A percentile compares a stretch with the other conserved stretches of the same genome.
phyloP scores from a whole-genome alignment of 2,329 filamentous ascomycete genomes.

The Lecanicillium sp. region DNA sequence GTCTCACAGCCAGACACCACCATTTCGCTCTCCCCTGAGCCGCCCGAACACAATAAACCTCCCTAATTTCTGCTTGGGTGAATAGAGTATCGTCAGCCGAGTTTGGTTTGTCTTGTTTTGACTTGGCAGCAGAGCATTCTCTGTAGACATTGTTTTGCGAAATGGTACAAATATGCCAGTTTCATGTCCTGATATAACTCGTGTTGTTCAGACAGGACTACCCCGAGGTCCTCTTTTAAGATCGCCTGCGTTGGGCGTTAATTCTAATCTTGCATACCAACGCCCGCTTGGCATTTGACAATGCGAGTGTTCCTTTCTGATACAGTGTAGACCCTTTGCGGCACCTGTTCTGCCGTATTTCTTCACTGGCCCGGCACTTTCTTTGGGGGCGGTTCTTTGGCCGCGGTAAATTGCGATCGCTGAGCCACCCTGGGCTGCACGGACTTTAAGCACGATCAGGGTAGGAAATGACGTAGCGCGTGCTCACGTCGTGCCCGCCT shows the following conservation, averaged over 20 bases:
- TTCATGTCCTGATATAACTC: no score
- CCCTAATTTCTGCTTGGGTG: no score
- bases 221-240: no score
- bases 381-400: no score
- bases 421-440: not conserved
- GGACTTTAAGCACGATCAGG: not conserved
- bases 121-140: not conserved
- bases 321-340: slow-evolving; percentile 1
- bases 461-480: no score
- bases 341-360: not conserved
- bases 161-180: no score
- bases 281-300: not conserved
- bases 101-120: not conserved
- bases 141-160: not conserved
- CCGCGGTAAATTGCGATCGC: no score
- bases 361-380: no score
- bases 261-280: not conserved
- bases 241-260: no score
- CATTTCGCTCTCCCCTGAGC: not conserved
- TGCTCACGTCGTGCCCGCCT: no score
- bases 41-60: no score
- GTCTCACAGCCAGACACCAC: not conserved
- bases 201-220: no score
- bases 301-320: not conserved
- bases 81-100: not conserved